A percentile compares a stretch with the other conserved stretches of the same genome.
Conservation (phyloP, 129 eudicot genomes). For the Saussurea involucrata region DNA sequence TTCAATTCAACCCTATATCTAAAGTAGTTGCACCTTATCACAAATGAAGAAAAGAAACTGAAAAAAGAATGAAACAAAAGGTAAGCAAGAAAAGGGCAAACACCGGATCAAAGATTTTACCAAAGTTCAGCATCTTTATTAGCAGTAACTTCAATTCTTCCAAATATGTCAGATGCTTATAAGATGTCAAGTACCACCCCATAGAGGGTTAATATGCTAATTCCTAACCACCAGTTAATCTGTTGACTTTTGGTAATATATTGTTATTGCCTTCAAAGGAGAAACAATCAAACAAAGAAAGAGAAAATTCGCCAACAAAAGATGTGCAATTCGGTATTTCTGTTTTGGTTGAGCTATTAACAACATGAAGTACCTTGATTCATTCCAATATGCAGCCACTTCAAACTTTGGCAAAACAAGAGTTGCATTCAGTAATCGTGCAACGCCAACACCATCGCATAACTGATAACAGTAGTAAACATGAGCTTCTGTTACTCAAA, state of each 20-base stretch:
- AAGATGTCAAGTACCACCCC: neutral
- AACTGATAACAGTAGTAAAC: slow-evolving; percentile 42
- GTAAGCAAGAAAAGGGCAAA: neutral
- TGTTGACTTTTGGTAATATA: neutral
- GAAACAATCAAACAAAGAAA: neutral
- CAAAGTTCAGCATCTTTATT: neutral
- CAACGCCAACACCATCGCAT: slow-evolving; percentile 98
- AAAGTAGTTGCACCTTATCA: neutral
- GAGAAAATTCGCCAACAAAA: neutral
- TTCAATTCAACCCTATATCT: neutral
- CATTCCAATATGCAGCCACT: slow-evolving; percentile 98
- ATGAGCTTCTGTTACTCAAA: neutral
- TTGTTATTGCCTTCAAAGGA: neutral
- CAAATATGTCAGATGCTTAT: neutral
- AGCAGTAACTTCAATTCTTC: neutral
- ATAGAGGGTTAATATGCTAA: neutral
- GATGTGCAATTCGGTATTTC: neutral
- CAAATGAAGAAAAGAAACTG: neutral
- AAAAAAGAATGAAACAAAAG: neutral
- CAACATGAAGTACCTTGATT: slow-evolving; percentile 60
- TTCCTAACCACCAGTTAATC: neutral
- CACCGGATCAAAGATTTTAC: neutral
- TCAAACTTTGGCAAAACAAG: slow-evolving; percentile 96
- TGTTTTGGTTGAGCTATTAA: neutral
- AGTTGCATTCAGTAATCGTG: slow-evolving; percentile 89